phyloP scores from a whole-genome alignment of 768 basidiomycete genomes.

The Termitomyces sp. region DNA sequence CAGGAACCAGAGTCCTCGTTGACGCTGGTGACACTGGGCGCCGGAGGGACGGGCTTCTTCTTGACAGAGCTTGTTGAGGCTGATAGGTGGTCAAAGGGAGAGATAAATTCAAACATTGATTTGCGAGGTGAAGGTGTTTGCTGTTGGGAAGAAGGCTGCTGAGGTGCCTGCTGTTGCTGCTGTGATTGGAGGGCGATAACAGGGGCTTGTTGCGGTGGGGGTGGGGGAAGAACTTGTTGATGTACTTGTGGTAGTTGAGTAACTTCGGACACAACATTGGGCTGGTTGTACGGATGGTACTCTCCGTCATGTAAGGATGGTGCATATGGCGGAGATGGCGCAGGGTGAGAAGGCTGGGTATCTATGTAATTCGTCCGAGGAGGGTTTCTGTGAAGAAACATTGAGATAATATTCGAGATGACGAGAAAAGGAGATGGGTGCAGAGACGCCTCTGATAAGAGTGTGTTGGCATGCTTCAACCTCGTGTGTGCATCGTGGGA shows the following conservation, averaged over 20 bases:
- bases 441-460: not conserved
- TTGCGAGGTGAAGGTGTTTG: conserved; percentile 68
- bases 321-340: conserved; percentile 47
- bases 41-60: conserved; percentile 66
- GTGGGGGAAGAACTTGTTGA: conserved; percentile 23
- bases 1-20: conserved; percentile 59
- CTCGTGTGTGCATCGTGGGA: conserved; percentile 4
- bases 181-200: conserved; percentile 31
- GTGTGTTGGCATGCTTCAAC: not conserved
- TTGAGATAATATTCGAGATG: conserved; percentile 13
- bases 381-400: conserved; percentile 32
- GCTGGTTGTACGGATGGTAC: conserved; percentile 38
- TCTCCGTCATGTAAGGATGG: conserved; percentile 41
- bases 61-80: conserved; percentile 45
- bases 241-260: conserved; percentile 32
- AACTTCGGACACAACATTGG: conserved; percentile 38
- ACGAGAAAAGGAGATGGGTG: not conserved
- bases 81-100: conserved; percentile 78
- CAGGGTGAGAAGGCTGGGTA: conserved; percentile 33
- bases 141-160: conserved; percentile 25
- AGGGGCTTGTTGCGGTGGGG: conserved; percentile 25
- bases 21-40: conserved; percentile 36
- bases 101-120: conserved; percentile 83
- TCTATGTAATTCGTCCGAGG: conserved; percentile 52
- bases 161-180: conserved; percentile 20